Evolutionary conservation across 2,329 filamentous ascomycete genomes (phyloP), one percentile per base, ranked within the genome.

Genomic region (Tolypocladium inflatum): DNA sequence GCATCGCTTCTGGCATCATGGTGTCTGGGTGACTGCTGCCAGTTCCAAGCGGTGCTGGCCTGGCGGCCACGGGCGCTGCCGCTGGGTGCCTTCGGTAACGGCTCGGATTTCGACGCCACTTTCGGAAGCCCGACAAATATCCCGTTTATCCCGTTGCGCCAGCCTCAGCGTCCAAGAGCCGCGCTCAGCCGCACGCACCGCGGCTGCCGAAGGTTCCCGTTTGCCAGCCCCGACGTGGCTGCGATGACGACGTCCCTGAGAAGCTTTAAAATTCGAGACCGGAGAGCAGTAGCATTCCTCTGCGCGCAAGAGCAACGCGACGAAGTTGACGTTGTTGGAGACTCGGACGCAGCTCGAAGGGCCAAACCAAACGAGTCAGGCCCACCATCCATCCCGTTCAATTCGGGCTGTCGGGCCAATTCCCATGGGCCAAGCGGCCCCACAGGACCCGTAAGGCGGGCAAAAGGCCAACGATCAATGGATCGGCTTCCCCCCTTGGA

Each of bases 41-140:
- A n/a, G 26, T 11, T n/a, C 26, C 17, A 19, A 33, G 45, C 26
- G 26, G 17, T 33, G 7, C 26, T 19, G 15, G 15, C 30, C 43
- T 11, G 15, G 17, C 23, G 5, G 15, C 35, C 9, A 3, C 45
- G 45, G 45, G 45, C 19, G 48, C 48, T 51, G 30, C 48, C 30
- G 48, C 15, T 35, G 37, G 38, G 21, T 17, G 26, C 11, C 6
- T 9, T 54, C n/a, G 38, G 48, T 38, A 30, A 37, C 39, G 9
- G 45, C 35, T 57, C 45, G 55, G 48, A 51, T 17, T 42, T 57
- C 37, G 50, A 42, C 38, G 45, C 55, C 45, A 54, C 55, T 41
- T 13, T 52, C 48, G 55, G 39, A 54, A 37, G 8, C 9, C 48
- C 48, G 45, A 53, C n/a, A 13, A 9, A 30, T 11, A 9, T 50